These are phyloP conservation scores for Fimicolochytrium jonesii DNA, from an alignment of 192 early-diverging fungal genomes.

Conservation along the genomic window DNA sequence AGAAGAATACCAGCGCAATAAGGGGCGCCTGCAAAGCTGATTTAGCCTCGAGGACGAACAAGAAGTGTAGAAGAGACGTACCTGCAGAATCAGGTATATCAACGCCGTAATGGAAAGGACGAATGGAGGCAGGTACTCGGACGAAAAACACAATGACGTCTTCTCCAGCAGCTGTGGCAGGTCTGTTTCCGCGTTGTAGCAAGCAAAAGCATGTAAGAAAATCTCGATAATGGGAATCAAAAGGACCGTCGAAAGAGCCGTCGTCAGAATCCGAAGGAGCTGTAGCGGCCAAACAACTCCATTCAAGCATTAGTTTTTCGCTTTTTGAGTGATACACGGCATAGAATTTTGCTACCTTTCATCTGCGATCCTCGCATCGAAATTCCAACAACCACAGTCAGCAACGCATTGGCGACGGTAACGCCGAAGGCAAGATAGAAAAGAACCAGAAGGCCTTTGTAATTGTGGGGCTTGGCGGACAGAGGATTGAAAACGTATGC, in stretches of 20 bases:
- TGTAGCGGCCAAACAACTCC: conserved; percentile 27
- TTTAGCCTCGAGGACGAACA: background rate
- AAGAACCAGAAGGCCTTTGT: background rate
- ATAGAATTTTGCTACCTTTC: conserved; percentile 7
- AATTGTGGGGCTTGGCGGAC: background rate
- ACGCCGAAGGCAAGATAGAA: conserved; percentile 17
- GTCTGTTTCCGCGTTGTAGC: conserved; percentile 9
- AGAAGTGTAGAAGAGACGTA: background rate
- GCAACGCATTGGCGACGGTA: background rate
- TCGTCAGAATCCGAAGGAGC: conserved; percentile 10
- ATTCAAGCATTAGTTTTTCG: background rate
- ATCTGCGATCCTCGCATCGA: conserved; percentile 15
- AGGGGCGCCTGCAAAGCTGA: conserved; percentile 1
- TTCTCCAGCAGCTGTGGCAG: background rate
- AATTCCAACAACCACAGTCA: conserved; percentile 12
- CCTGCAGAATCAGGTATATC: conserved; percentile 13
- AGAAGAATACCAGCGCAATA: conserved; percentile 12
- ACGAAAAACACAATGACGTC: background rate
- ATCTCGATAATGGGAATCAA: conserved; percentile 28
- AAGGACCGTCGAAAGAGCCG: conserved; percentile 14
- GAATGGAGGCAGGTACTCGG: background rate
- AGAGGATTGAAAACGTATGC: conserved; percentile 18
- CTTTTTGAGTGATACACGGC: background rate
- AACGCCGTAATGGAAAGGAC: conserved; percentile 1
- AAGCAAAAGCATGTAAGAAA: conserved; percentile 6